These are phyloP conservation scores for Tolypocladium inflatum DNA, from an alignment of 2,329 filamentous ascomycete species.

Conservation along the genomic window DNA sequence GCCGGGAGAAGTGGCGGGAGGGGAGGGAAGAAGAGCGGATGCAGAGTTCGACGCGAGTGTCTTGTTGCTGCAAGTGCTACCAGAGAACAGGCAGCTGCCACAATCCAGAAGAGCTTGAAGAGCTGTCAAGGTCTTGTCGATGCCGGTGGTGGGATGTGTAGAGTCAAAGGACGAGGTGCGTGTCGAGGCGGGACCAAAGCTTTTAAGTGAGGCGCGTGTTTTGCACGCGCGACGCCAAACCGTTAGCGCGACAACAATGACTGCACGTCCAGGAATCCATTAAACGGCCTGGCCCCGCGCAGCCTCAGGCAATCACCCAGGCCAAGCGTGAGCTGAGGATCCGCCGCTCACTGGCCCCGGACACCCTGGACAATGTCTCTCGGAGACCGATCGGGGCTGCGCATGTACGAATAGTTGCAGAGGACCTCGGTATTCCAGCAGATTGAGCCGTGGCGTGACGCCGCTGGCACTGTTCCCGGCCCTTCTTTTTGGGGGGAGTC, in stretches of 20 bases:
- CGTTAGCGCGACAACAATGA: conserved; percentile 19
- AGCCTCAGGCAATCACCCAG: not conserved
- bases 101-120: conserved; percentile 1
- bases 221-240: conserved; percentile 21
- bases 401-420: not conserved
- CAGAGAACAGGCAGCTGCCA: conserved; percentile 13
- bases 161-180: conserved; percentile 10
- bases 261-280: conserved; percentile 13
- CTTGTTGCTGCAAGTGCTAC: conserved; percentile 14
- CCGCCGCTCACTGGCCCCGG: not conserved
- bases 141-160: conserved; percentile 8
- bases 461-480: not conserved
- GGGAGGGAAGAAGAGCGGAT: conserved; percentile 9
- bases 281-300: conserved; percentile 14
- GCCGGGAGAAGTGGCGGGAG: conserved; percentile 11
- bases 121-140: conserved; percentile 3
- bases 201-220: conserved; percentile 28
- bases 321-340: not conserved
- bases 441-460: not conserved
- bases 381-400: not conserved
- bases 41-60: conserved; percentile 11
- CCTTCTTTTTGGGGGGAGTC: not conserved
- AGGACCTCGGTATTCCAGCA: not conserved
- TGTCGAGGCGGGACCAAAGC: conserved; percentile 11
- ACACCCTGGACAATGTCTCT: not conserved